Evolutionary conservation across 352 stramenopile species (phyloP).

Genomic region (Phytophthora capsici): DNA sequence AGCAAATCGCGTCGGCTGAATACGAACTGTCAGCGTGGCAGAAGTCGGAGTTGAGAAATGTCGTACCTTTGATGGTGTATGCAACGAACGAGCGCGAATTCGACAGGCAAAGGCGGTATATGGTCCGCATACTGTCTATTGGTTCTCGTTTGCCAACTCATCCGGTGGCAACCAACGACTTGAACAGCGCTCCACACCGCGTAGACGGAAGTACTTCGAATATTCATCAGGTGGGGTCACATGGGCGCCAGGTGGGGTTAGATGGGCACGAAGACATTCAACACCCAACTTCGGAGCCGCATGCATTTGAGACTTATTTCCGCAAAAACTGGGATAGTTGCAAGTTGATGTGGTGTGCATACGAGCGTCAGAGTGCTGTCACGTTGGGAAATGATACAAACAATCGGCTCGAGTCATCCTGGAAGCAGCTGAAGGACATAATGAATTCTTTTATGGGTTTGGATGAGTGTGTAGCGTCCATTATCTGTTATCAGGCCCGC

Average conservation of each 20-base stretch:
- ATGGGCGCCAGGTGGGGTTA: not conserved
- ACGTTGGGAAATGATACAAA: not conserved
- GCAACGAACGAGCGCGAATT: not conserved
- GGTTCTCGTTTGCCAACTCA: not conserved
- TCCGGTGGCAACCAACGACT: no score
- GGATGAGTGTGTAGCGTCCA: not conserved
- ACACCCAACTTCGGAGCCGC: not conserved
- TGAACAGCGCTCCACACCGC: no score
- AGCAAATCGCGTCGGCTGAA: slow-evolving; percentile 14
- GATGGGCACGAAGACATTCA: not conserved
- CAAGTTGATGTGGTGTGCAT: not conserved
- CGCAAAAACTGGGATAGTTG: not conserved
- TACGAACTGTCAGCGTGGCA: slow-evolving; percentile 16
- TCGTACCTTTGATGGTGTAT: not conserved
- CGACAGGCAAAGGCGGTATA: not conserved
- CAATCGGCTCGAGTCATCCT: slow-evolving; percentile 35
- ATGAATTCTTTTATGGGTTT: slow-evolving; percentile 17
- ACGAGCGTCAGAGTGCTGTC: not conserved
- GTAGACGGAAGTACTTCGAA: no score
- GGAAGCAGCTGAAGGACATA: slow-evolving; percentile 32
- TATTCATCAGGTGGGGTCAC: no score
- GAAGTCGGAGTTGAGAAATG: not conserved
- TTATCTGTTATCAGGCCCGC: slow-evolving; percentile 4
- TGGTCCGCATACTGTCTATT: not conserved
- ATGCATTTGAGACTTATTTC: not conserved